phyloP scores from a whole-genome alignment of 768 basidiomycete species.

The Tulasnella sp. region DNA sequence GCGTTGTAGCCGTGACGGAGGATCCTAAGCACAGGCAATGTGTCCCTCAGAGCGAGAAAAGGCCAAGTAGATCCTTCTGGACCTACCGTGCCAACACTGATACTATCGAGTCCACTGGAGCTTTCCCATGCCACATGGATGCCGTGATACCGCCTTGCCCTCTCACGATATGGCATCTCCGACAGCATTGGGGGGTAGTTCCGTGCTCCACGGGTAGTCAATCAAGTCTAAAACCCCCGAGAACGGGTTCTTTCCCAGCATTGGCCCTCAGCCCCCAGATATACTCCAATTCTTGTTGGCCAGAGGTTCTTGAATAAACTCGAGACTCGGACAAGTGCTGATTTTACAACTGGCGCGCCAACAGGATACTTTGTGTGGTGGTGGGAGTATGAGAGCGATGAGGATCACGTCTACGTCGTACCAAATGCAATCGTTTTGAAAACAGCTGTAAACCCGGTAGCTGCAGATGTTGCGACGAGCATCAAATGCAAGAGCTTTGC shows the following conservation, averaged over 20 bases:
- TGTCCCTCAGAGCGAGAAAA: background rate
- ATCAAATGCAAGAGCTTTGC: background rate
- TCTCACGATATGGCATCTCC: constrained; percentile 15
- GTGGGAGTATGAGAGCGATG: constrained; percentile 5
- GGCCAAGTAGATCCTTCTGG: background rate
- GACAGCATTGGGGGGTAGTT: constrained; percentile 9
- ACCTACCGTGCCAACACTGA: constrained; percentile 5
- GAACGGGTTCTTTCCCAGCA: constrained; percentile 15
- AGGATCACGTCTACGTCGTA: constrained; percentile 14
- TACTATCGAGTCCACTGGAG: constrained; percentile 13
- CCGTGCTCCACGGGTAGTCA: constrained; percentile 14
- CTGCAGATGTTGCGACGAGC: constrained; percentile 13
- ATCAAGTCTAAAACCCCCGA: constrained; percentile 17
- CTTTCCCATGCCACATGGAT: constrained; percentile 18
- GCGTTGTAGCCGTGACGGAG: constrained; percentile 13
- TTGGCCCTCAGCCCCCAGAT: constrained; percentile 13
- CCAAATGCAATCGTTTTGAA: constrained; percentile 17
- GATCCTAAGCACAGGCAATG: background rate
- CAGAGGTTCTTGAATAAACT: constrained; percentile 14
- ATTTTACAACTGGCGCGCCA: constrained; percentile 6
- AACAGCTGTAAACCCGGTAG: constrained; percentile 5
- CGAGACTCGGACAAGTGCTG: constrained; percentile 13
- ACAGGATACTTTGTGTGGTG: constrained; percentile 13
- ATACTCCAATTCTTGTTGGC: constrained; percentile 12
- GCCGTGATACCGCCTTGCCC: constrained; percentile 8